Base-by-base conservation (phyloP, 352 stramenopile genomes). In the Thalassiosira mediterranea region DNA sequence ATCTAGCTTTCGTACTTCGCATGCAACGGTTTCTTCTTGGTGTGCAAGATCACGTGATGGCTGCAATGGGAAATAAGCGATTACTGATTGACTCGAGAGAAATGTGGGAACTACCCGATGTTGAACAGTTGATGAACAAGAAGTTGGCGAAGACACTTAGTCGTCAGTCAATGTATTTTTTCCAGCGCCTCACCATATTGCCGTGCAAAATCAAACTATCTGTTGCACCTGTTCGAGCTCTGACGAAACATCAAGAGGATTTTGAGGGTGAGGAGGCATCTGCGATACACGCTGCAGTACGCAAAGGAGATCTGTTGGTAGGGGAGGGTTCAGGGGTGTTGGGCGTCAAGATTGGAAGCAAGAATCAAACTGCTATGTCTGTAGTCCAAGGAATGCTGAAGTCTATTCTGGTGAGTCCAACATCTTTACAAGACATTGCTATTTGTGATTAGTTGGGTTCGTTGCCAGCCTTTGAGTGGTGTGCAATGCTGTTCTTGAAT, bases 301-400 rank as follows among this genome's bases (percentile, higher is more conserved):
- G 85, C 23, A 93, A 93, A 71, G 88, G 88, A n/a, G 88, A 93
- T 57, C 48, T 93, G 25, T 67, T 82, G 3, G 54, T 93, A 38
- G 83, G 78, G 0, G 78, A 72, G 34, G 78, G 69, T 13, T 77
- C 57, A 40, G 79, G 68, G 11, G 53, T 84, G 11, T 40, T 93
- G 21, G 85, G 81, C n/a, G 88, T 93, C 15, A 76, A 80, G 44
- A 72, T 93, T 51, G 88, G 88, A 2, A 65, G 61, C 28, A 88
- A 85, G 61, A 93, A 93, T 59, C 59, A 37, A 34, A 93, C 88
- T 37, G 65, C 79, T 10, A 37, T 86, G 4, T 74, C 81, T n/a
- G 85, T 91, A 11, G 63, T 91, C 0, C 57, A 61, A 46, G 88
- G 86, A 31, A 79, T 93, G 23, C 76, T 91, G 31, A 91, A 91